A percentile compares a stretch with the other conserved stretches of the same genome.
These are phyloP conservation scores for Xylariaceae sp. DNA, from an alignment of 2,329 filamentous ascomycete species.

Conservation along the genomic window DNA sequence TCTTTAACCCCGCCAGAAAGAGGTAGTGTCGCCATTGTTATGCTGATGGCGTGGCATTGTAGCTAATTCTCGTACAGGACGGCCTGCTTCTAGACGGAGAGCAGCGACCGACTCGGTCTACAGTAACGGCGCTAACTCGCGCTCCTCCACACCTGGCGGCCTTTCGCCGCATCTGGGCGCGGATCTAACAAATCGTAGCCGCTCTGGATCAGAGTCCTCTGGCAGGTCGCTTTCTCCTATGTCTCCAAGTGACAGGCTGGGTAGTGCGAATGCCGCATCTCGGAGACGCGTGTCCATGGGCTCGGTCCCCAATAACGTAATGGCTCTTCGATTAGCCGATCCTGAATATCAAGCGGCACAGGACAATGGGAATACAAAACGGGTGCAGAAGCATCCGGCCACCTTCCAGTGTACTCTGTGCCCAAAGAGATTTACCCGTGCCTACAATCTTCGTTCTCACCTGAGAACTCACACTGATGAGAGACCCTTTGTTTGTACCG, in stretches of 20 bases:
- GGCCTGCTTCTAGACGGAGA: constrained; percentile 46
- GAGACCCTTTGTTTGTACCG: constrained; percentile 92
- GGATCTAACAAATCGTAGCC: constrained; percentile 37
- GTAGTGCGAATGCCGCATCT: constrained; percentile 41
- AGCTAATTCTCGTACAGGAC: constrained; percentile 37
- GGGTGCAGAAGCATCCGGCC: constrained; percentile 95
- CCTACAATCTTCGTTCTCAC: constrained; percentile 94
- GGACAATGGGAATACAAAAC: constrained; percentile 61
- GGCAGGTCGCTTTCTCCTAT: constrained; percentile 52
- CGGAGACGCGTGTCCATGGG: constrained; percentile 61
- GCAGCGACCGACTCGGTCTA: constrained; percentile 60
- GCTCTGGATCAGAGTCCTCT: constrained; percentile 41
- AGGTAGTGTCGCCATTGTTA: constrained; percentile 41
- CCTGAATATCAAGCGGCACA: constrained; percentile 72
- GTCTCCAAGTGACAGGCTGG: constrained; percentile 55
- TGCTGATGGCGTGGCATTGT: constrained; percentile 1
- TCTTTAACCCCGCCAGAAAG: constrained; percentile 78
- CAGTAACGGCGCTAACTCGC: constrained; percentile 40
- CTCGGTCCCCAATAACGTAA: constrained; percentile 57
- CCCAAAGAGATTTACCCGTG: constrained; percentile 91
- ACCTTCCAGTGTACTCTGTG: constrained; percentile 94
- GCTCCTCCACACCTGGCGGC: constrained; percentile 37
- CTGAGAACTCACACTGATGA: constrained; percentile 95
- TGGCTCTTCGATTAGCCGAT: constrained; percentile 88
- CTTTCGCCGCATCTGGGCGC: constrained; percentile 50